phyloP scores from a whole-genome alignment of 495 filamentous ascomycete genomes.

The Trichoderma virens region DNA sequence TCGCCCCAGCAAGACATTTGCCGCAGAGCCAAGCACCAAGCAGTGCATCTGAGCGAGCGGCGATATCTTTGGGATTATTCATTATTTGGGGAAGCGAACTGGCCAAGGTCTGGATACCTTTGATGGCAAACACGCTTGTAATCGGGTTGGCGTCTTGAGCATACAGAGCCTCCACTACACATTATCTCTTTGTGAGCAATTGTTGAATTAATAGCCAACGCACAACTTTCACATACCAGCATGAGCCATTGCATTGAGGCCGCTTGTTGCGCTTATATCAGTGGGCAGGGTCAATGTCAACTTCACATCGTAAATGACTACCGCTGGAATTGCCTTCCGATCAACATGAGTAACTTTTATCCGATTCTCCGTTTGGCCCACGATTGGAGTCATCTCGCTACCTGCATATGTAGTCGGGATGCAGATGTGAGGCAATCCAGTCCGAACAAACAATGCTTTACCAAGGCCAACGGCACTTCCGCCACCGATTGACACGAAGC shows the following conservation, averaged over 20 bases:
- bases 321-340: not conserved
- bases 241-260: constrained; percentile 61
- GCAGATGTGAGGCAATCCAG: constrained; percentile 2
- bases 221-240: constrained; percentile 10
- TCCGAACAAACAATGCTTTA: not conserved
- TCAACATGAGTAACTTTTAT: not conserved
- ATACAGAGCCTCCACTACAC: constrained; percentile 53
- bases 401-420: constrained; percentile 5
- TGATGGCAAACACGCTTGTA: constrained; percentile 44
- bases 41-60: not conserved
- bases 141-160: constrained; percentile 51
- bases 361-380: not conserved
- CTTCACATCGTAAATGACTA: constrained; percentile 10
- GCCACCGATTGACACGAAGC: constrained; percentile 5
- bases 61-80: constrained; percentile 30
- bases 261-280: constrained; percentile 51
- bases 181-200: not conserved
- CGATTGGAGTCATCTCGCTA: constrained; percentile 7
- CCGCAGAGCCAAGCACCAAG: constrained; percentile 46
- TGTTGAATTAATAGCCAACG: not conserved
- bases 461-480: not conserved
- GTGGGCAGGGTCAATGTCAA: constrained; percentile 44
- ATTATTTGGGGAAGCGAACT: constrained; percentile 46
- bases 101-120: constrained; percentile 43
- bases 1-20: constrained; percentile 49